Percentiles rank a stretch among this genome's conserved stretches.
phyloP scores from a whole-genome alignment of 805 yeast species.

The Lachancea sp. region DNA sequence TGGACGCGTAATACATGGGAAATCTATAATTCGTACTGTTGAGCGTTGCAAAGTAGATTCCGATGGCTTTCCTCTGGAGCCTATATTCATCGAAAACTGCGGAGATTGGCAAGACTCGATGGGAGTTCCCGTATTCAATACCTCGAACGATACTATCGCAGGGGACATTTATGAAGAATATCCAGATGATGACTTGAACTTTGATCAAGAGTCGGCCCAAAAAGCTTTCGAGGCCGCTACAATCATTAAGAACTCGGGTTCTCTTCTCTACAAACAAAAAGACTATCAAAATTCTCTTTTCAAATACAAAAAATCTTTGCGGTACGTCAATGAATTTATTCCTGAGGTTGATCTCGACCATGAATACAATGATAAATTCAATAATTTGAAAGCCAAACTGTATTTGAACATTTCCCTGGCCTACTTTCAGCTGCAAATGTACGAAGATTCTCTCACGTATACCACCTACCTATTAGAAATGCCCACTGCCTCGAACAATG shows the following conservation, averaged over 20 bases:
- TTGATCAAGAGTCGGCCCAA: conserved; percentile 51
- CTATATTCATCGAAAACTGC: conserved; percentile 47
- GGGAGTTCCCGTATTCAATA: conserved; percentile 54
- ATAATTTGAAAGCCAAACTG: conserved; percentile 37
- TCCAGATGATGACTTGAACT: conserved; percentile 64
- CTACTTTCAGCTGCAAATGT: conserved; percentile 44
- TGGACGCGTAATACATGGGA: conserved; percentile 64
- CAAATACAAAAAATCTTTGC: conserved; percentile 59
- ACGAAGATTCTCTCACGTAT: conserved; percentile 45
- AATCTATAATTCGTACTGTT: conserved; percentile 59
- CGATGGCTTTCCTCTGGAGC: conserved; percentile 38
- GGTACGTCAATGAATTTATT: conserved; percentile 64
- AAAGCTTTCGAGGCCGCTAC: conserved; percentile 45
- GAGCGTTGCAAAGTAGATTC: conserved; percentile 46
- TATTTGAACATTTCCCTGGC: conserved; percentile 53
- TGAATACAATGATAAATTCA: conserved; percentile 44
- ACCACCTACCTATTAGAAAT: conserved; percentile 51
- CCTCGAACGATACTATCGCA: conserved; percentile 53
- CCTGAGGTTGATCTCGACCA: conserved; percentile 64
- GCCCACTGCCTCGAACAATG: conserved; percentile 34
- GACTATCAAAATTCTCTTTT: conserved; percentile 46
- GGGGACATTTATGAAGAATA: conserved; percentile 72
- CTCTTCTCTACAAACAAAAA: conserved; percentile 49
- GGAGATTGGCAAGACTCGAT: conserved; percentile 55
- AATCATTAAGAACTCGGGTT: conserved; percentile 63